Evolutionary conservation across 2,329 filamentous ascomycete species (phyloP), one percentile per base, ranked within the genome.

Genomic region (Aphanocladium album): DNA sequence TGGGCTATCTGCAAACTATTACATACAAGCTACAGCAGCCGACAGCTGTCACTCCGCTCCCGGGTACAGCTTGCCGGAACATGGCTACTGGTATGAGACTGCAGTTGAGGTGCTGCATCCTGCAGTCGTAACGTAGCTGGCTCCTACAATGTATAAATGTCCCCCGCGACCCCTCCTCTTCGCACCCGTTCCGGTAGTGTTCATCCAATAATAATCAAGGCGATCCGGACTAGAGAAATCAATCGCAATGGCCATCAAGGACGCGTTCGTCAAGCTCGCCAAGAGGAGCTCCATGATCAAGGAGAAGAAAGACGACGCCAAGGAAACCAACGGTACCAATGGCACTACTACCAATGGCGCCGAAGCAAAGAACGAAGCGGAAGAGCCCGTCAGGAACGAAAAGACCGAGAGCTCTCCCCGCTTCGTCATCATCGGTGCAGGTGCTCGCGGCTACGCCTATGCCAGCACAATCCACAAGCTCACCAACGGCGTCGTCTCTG

Each of bases 381-480:
- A 54, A 2, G 25, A 39, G 43, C 23, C 54, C n/a, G 5, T 53
- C n/a, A 35, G 49, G 43, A 52, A 30, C 30, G 59, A 63, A 49
- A 67, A 67, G 39, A 59, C 83, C 3, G 70, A 73, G 6, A 75
- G 70, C 35, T 81, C 84, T 25, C 84, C 87, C 3, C 85, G 88
- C 55, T 85, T 96, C 68, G 80, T 96, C 60, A 83, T 96, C 68
- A 87, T 96, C 66, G 92, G 92, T 21, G 91, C 90, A 8, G 91
- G 92, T 37, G 90, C 89, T 52, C 86, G 92, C 39, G 92, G 92
- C 16, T 81, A 83, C 56, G 83, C 85, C 33, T 96, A 96, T 71
- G 89, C 88, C 35, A 79, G 80, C 62, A 88, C 88, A 57, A 86
- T 91, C 9, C 73, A 77, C n/a, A 78, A 80, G 17, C 84, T 84